Evolutionary conservation across 108 stramenopile species (phyloP).

Genomic region (Skeletonema costatum): DNA sequence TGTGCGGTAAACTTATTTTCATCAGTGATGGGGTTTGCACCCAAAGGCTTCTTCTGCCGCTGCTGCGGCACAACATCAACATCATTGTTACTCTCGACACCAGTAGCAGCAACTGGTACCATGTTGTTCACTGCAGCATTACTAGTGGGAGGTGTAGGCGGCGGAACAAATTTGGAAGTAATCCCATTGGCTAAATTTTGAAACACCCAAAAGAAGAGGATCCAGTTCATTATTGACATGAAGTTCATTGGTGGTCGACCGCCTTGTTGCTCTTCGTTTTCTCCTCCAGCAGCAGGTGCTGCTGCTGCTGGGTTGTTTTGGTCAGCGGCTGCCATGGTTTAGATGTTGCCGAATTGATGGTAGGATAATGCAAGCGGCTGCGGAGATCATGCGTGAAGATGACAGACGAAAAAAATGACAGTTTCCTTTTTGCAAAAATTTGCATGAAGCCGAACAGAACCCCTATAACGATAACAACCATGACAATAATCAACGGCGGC

Average conservation of each 20-base stretch:
- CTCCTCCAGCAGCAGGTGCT: neutral
- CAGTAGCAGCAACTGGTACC: neutral
- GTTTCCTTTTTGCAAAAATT: no score
- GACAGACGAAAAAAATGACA: no score
- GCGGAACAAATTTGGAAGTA: conserved; percentile 11
- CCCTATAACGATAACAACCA: neutral
- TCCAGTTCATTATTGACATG: conserved; percentile 6
- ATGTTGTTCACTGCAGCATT: neutral
- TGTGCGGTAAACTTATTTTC: neutral
- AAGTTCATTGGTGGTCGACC: neutral
- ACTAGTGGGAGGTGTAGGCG: neutral
- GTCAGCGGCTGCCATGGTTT: neutral
- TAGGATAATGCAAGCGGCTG: no score
- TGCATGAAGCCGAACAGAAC: no score
- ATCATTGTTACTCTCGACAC: neutral
- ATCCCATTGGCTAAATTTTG: conserved; percentile 18
- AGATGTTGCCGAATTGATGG: no score
- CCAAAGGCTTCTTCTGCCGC: conserved; percentile 9
- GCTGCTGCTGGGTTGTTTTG: neutral
- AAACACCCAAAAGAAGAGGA: conserved; percentile 26
- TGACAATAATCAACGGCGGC: neutral
- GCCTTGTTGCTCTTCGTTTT: neutral
- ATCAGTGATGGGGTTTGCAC: neutral
- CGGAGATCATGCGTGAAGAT: no score
- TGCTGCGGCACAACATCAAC: neutral